Evolutionary conservation across 257 asterid species (phyloP).

Genomic region (Nicotiana obtusifolia): DNA sequence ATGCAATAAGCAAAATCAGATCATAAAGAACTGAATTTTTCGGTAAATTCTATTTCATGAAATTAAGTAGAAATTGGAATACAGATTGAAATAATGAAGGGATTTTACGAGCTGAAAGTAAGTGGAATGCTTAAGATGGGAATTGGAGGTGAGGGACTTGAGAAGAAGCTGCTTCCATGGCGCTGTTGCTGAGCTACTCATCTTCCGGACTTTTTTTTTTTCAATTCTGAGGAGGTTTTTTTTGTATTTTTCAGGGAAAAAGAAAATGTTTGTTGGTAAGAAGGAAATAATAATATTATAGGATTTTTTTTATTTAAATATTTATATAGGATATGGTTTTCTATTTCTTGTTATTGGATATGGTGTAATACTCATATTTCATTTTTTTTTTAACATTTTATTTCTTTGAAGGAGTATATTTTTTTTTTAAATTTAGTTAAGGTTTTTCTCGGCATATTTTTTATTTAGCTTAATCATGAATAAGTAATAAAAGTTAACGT

Average conservation of each 20-base stretch:
- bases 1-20: not conserved
- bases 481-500: too few species aligned
- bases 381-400: too few species aligned
- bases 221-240: not conserved
- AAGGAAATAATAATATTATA: too few species aligned
- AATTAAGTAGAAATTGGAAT: not conserved
- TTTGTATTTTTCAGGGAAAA: not conserved
- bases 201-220: not conserved
- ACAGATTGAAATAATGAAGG: not conserved
- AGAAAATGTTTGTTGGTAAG: too few species aligned
- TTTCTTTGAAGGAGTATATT: too few species aligned
- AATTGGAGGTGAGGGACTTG: slow-evolving; percentile 60
- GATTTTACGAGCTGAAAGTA: slow-evolving; percentile 68
- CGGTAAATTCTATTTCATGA: not conserved
- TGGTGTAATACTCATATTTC: too few species aligned
- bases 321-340: too few species aligned
- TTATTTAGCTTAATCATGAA: too few species aligned
- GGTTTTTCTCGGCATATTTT: too few species aligned
- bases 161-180: slow-evolving; percentile 93
- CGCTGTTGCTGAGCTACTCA: slow-evolving; percentile 40
- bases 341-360: too few species aligned
- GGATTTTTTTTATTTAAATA: too few species aligned
- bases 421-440: too few species aligned
- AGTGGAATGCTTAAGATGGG: slow-evolving; percentile 66
- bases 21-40: not conserved